Conservation (phyloP, 106 monocot species). For the Phalaenopsis equestris region DNA sequence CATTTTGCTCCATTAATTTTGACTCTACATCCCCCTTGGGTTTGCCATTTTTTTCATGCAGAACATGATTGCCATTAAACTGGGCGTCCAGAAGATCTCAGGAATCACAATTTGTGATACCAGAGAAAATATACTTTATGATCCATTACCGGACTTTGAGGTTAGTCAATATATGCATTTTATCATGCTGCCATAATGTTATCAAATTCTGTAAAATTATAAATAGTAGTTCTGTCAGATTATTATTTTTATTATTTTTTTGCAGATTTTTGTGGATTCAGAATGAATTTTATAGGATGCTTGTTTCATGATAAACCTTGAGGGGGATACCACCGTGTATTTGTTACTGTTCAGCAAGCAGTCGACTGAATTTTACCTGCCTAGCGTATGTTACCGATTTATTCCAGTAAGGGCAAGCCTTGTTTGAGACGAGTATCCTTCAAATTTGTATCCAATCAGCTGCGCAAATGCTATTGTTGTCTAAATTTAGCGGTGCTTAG, state of each 20-base stretch:
- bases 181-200: background rate
- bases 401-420: no score
- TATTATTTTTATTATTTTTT: background rate
- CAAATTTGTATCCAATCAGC: no score
- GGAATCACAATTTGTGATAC: conserved; percentile 58
- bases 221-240: no score
- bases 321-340: background rate
- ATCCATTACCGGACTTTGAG: conserved; percentile 75
- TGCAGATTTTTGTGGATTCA: conserved; percentile 40
- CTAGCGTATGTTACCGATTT: background rate
- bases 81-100: conserved; percentile 66
- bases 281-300: background rate
- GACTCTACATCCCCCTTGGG: background rate
- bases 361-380: background rate
- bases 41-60: conserved; percentile 14
- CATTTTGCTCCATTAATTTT: background rate
- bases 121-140: conserved; percentile 37
- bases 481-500: no score
- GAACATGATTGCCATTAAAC: conserved; percentile 60
- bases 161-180: conserved; percentile 13
- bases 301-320: background rate
- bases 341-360: background rate
- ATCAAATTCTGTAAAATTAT: background rate
- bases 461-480: no score
- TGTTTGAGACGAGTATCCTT: no score